A percentile compares a stretch with the other conserved stretches of the same genome.
Conservation (phyloP, 805 yeast species). For the Candida mattraensis region DNA sequence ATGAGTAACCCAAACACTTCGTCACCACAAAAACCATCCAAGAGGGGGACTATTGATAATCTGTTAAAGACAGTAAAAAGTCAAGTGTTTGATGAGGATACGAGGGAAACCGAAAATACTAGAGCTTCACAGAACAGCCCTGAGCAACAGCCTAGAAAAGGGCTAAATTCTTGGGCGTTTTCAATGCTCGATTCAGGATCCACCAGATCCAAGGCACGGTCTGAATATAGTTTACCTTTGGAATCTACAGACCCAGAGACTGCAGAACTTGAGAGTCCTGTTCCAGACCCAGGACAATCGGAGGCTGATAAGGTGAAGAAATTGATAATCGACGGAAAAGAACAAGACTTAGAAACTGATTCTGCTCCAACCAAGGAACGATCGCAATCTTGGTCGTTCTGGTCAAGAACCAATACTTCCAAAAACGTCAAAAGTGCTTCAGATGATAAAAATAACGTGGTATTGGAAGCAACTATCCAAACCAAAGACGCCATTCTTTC, state of each 20-base stretch:
- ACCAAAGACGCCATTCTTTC: slow-evolving; percentile 25
- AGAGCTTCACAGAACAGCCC: slow-evolving; percentile 1
- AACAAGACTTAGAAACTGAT: slow-evolving; percentile 2
- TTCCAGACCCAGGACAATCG: background rate
- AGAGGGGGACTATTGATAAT: slow-evolving; percentile 10
- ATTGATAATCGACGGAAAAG: slow-evolving; percentile 15
- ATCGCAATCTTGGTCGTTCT: slow-evolving; percentile 31
- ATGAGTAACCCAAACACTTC: slow-evolving; percentile 4
- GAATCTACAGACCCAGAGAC: slow-evolving; percentile 1
- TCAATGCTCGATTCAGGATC: background rate
- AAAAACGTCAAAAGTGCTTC: slow-evolving; percentile 2
- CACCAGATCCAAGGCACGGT: slow-evolving; percentile 1
- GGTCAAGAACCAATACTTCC: slow-evolving; percentile 17
- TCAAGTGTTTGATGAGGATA: slow-evolving; percentile 24
- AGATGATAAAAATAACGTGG: too few species aligned
- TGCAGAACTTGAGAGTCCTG: background rate
- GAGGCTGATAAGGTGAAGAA: slow-evolving; percentile 12
- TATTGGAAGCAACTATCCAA: too few species aligned
- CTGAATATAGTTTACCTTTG: slow-evolving; percentile 4
- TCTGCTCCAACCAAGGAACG: slow-evolving; percentile 10
- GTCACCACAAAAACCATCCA: slow-evolving; percentile 1
- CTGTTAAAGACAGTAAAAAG: slow-evolving; percentile 19
- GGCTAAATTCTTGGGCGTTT: slow-evolving; percentile 1
- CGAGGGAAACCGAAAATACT: slow-evolving; percentile 2
- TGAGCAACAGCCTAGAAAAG: slow-evolving; percentile 3